A percentile compares a stretch with the other conserved stretches of the same genome.
phyloP scores from a whole-genome alignment of 164 flowering plant genomes.

The Macadamia tetraphylla region DNA sequence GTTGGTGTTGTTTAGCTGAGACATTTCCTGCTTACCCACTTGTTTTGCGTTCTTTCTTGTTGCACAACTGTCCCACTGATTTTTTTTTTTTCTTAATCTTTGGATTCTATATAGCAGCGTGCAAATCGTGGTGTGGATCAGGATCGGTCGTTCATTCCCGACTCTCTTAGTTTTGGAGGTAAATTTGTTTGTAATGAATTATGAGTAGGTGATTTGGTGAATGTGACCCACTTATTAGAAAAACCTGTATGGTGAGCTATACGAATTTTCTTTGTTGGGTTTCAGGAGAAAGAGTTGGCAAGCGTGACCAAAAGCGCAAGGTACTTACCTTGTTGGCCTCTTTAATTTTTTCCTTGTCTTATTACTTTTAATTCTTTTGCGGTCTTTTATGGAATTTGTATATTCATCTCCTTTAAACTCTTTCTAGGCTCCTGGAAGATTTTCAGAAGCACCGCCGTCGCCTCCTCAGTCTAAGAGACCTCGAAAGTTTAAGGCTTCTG shows the following conservation, averaged over 20 bases:
- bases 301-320: slow-evolving; percentile 85
- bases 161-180: slow-evolving; percentile 70
- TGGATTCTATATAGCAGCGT: slow-evolving; percentile 32
- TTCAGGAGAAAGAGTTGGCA: slow-evolving; percentile 71
- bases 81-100: neutral
- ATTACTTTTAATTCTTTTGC: neutral
- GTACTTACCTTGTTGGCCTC: slow-evolving; percentile 21
- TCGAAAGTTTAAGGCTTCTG: slow-evolving; percentile 68
- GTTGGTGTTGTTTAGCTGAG: no score
- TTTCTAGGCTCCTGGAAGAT: slow-evolving; percentile 72
- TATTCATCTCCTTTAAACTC: neutral
- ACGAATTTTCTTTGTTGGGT: slow-evolving; percentile 7
- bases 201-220: neutral
- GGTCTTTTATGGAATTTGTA: neutral
- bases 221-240: neutral
- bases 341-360: slow-evolving; percentile 1
- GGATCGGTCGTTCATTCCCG: slow-evolving; percentile 69
- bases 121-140: slow-evolving; percentile 45
- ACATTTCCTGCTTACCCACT: neutral
- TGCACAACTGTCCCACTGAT: neutral
- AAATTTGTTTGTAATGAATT: neutral
- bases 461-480: slow-evolving; percentile 79
- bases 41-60: neutral
- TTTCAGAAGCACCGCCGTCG: slow-evolving; percentile 64
- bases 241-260: neutral